Evolutionary conservation across 2,329 filamentous ascomycete genomes (phyloP).

Genomic region (Diaporthe caulivora): DNA sequence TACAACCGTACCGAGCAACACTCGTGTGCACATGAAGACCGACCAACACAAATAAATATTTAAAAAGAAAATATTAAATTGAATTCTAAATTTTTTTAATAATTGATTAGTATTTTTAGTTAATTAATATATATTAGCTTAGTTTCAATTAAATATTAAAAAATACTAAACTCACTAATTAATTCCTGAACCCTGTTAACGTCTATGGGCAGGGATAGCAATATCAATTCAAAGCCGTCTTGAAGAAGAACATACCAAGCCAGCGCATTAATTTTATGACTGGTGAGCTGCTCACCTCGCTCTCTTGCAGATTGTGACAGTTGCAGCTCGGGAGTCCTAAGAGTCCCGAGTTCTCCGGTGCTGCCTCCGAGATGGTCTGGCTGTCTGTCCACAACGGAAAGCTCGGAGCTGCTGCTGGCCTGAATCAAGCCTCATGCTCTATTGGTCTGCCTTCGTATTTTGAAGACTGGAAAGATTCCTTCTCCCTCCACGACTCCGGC

Average conservation of each 20-base stretch:
- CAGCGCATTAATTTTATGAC: background rate
- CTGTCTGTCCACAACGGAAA: background rate
- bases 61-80: too few species aligned
- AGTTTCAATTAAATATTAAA: too few species aligned
- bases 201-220: background rate
- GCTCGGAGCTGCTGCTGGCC: background rate
- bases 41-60: too few species aligned
- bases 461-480: too few species aligned
- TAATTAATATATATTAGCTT: too few species aligned
- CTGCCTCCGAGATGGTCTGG: background rate
- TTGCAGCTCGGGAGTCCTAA: background rate
- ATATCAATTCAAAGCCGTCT: background rate
- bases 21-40: too few species aligned
- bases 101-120: too few species aligned
- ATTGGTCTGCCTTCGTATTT: background rate
- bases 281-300: background rate
- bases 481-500: too few species aligned
- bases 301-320: background rate
- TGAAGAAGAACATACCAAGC: background rate
- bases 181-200: too few species aligned
- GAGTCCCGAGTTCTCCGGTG: background rate
- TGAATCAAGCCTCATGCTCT: background rate
- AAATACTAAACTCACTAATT: too few species aligned
- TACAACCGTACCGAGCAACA: too few species aligned
- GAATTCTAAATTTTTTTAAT: too few species aligned